Conservation (phyloP, 1,139 yeast genomes). For the Saccharomycopsis phalli region DNA sequence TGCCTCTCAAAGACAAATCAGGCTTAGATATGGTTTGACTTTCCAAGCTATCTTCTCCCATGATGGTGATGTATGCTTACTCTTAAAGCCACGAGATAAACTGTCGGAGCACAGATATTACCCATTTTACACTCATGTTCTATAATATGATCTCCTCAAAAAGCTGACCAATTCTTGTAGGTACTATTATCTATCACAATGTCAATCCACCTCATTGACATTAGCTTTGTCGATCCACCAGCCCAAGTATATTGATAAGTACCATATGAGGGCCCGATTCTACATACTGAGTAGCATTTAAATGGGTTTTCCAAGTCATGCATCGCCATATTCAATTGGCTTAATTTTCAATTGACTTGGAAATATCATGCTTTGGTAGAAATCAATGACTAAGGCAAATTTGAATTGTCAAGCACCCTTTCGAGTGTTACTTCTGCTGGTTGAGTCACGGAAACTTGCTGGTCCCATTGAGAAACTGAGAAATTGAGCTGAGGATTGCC, state of each 20-base stretch:
- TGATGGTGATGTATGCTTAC: background rate
- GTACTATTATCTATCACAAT: background rate
- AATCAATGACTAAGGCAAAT: too few species aligned
- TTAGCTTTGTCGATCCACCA: background rate
- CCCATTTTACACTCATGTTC: background rate
- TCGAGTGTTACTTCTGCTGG: too few species aligned
- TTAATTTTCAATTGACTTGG: too few species aligned
- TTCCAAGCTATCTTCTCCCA: constrained; percentile 3
- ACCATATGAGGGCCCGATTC: too few species aligned
- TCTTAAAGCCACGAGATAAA: background rate
- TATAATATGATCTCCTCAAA: background rate
- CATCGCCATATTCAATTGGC: too few species aligned
- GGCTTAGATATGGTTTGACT: background rate
- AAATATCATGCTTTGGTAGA: too few species aligned
- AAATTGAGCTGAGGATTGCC: too few species aligned
- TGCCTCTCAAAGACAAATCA: background rate
- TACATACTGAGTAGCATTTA: too few species aligned
- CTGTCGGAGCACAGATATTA: background rate
- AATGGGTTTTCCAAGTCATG: too few species aligned
- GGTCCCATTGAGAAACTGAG: too few species aligned
- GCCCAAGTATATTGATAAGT: constrained; percentile 3
- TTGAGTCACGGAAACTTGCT: too few species aligned
- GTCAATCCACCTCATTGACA: constrained; percentile 1
- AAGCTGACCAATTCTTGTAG: background rate
- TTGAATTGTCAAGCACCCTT: too few species aligned